Conservation (phyloP, 345 rosid species). For the Sisymbrium altissimum region DNA sequence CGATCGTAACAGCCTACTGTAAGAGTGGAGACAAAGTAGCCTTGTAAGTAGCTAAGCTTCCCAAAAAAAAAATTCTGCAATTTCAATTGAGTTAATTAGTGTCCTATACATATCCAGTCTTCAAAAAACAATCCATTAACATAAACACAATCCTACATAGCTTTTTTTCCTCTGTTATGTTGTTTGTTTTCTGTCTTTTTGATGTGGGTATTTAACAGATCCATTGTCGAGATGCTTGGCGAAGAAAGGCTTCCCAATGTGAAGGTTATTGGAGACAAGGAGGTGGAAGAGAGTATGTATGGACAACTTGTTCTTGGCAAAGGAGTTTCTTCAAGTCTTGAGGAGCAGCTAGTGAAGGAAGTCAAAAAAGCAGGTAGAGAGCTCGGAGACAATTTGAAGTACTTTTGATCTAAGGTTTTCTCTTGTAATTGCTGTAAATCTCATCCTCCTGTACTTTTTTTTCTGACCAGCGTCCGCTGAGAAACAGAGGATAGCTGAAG, state of each 20-base stretch:
- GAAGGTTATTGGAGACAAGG: slow-evolving; percentile 61
- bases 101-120: background rate
- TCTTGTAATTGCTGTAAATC: slow-evolving; percentile 3
- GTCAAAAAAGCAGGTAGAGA: slow-evolving; percentile 69
- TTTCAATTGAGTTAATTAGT: background rate
- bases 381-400: background rate
- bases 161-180: background rate
- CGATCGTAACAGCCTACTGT: slow-evolving; percentile 58
- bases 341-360: slow-evolving; percentile 77
- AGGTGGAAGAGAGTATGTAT: slow-evolving; percentile 71
- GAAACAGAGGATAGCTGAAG: slow-evolving; percentile 84
- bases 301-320: slow-evolving; percentile 72
- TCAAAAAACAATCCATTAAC: background rate
- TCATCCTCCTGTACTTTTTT: slow-evolving; percentile 28
- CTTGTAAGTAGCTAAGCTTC: slow-evolving; percentile 42
- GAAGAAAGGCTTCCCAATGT: slow-evolving; percentile 56
- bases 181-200: background rate
- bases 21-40: slow-evolving; percentile 75
- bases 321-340: slow-evolving; percentile 53
- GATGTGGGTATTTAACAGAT: slow-evolving; percentile 38
- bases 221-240: slow-evolving; percentile 76
- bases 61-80: background rate
- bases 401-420: background rate
- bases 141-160: background rate
- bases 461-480: slow-evolving; percentile 64